A percentile compares a stretch with the other conserved stretches of the same genome.
phyloP scores from a whole-genome alignment of 306 rosid genomes.

The Ammopiptanthus mongolicus region DNA sequence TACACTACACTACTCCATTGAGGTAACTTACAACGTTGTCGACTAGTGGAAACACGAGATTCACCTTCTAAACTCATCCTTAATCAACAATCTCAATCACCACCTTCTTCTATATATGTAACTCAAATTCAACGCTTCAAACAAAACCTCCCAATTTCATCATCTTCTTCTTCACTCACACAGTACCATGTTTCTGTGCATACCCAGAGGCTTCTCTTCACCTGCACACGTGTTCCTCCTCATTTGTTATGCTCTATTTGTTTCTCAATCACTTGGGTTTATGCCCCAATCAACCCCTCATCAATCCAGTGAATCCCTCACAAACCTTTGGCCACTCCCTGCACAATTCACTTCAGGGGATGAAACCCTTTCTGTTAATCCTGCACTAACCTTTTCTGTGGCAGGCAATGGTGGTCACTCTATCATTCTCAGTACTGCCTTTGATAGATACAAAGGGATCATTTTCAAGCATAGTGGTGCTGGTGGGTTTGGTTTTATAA shows the following conservation, averaged over 20 bases:
- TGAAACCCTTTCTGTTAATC: slow-evolving; percentile 64
- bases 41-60: background rate
- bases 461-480: slow-evolving; percentile 46
- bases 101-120: no score
- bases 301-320: slow-evolving; percentile 29
- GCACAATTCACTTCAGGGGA: slow-evolving; percentile 54
- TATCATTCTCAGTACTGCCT: slow-evolving; percentile 43
- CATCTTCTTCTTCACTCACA: background rate
- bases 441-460: slow-evolving; percentile 68
- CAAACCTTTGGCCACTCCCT: slow-evolving; percentile 89
- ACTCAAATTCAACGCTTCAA: background rate
- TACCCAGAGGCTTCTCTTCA: background rate
- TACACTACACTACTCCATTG: no score
- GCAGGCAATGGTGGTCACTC: slow-evolving; percentile 49
- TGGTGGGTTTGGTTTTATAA: slow-evolving; percentile 22
- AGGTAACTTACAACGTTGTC: no score
- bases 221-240: slow-evolving; percentile 14
- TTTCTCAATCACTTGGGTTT: slow-evolving; percentile 6
- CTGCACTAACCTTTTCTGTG: slow-evolving; percentile 45
- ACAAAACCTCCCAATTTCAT: background rate
- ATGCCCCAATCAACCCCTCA: background rate
- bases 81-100: no score
- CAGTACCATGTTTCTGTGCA: background rate
- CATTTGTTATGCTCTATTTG: slow-evolving; percentile 4
- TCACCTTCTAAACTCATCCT: no score